Percentiles rank a stretch among this genome's conserved stretches.
Conservation (phyloP, 2,329 filamentous ascomycete genomes). For the Pseudogymnoascus sp. region DNA sequence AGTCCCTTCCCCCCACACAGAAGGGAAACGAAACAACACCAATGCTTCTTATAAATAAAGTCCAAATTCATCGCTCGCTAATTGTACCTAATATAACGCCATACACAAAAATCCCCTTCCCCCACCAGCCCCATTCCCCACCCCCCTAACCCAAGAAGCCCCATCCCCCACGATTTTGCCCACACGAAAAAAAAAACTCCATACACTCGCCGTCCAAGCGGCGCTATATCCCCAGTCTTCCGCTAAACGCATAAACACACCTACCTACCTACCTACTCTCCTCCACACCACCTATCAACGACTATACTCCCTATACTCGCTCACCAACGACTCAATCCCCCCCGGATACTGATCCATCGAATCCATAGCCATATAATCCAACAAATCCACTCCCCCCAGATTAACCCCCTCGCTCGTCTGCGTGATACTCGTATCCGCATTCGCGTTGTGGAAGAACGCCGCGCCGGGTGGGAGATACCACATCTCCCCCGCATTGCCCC, state of each 20-base stretch:
- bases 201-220: not conserved
- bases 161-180: not conserved
- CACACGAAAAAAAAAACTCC: not conserved
- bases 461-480: constrained; percentile 58
- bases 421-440: constrained; percentile 49
- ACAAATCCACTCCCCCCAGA: constrained; percentile 55
- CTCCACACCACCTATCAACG: not conserved
- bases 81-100: not conserved
- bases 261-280: not conserved
- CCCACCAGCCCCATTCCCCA: not conserved
- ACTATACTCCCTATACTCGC: constrained; percentile 1
- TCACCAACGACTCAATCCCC: not conserved
- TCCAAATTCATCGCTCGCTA: not conserved
- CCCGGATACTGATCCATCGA: not conserved
- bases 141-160: not conserved
- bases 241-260: not conserved
- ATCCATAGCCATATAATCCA: constrained; percentile 63
- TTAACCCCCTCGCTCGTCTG: constrained; percentile 62
- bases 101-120: not conserved
- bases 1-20: too few species aligned
- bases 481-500: constrained; percentile 38
- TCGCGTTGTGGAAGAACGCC: constrained; percentile 58
- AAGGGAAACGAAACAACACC: too few species aligned
- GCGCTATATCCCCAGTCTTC: not conserved
- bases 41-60: not conserved